These are phyloP conservation scores for Ganoderma boninense DNA, from an alignment of 1,284 basidiomycete genomes.

Conservation along the genomic window DNA sequence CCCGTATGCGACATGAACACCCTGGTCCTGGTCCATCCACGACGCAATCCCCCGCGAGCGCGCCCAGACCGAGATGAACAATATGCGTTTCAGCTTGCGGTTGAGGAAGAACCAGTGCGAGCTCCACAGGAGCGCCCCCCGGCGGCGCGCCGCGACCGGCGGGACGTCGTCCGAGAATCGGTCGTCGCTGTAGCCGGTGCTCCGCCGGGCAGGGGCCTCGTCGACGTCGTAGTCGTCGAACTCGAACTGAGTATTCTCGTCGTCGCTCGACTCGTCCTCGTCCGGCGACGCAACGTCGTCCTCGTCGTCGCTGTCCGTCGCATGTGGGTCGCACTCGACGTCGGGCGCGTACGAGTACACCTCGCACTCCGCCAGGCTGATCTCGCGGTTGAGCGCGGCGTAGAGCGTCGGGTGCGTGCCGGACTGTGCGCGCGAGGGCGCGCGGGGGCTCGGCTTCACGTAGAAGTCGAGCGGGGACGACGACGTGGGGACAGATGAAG, in stretches of 20 bases:
- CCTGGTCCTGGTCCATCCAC: constrained; percentile 60
- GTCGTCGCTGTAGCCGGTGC: constrained; percentile 44
- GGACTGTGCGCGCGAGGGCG: constrained; percentile 54
- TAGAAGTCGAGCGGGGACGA: constrained; percentile 66
- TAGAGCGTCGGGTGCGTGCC: constrained; percentile 85
- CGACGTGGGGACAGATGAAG: constrained; percentile 72
- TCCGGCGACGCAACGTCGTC: constrained; percentile 70
- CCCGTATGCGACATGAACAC: constrained; percentile 42
- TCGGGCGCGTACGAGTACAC: constrained; percentile 96
- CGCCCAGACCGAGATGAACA: constrained; percentile 97
- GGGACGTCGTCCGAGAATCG: constrained; percentile 27
- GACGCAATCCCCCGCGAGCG: constrained; percentile 70
- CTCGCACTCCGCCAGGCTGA: constrained; percentile 92
- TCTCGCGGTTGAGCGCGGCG: constrained; percentile 89
- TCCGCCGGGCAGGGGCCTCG: constrained; percentile 54
- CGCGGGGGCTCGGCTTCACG: constrained; percentile 65
- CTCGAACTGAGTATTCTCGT: constrained; percentile 76
- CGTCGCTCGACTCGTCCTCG: constrained; percentile 62
- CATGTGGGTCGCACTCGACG: constrained; percentile 95
- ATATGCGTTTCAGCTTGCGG: constrained; percentile 89
- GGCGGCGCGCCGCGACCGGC: constrained; percentile 36
- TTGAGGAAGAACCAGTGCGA: constrained; percentile 99
- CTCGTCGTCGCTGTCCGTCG: constrained; percentile 81
- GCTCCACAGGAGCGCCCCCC: constrained; percentile 93
- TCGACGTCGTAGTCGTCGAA: constrained; percentile 85